Conservation (phyloP, 2,329 filamentous ascomycete species). For the Diplocarpon mali region DNA sequence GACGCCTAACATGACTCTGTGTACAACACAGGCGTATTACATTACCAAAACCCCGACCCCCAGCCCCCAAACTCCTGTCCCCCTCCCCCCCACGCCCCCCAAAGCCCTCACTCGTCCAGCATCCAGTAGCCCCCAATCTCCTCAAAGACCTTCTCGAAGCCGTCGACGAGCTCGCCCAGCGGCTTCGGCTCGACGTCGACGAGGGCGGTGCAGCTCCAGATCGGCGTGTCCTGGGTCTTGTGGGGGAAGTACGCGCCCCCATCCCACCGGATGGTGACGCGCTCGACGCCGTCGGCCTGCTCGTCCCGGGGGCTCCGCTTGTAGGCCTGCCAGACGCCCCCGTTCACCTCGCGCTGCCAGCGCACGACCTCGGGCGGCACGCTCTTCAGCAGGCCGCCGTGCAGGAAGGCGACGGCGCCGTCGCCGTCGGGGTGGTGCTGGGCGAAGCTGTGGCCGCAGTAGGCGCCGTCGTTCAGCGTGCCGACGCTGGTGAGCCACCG, state of each 20-base stretch:
- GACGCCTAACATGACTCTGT: too few relatives aligned
- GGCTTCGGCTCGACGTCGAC: neutral
- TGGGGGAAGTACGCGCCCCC: too few relatives aligned
- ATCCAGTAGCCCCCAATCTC: constrained; percentile 9
- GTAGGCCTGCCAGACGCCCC: constrained; percentile 6
- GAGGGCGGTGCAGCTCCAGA: too few relatives aligned
- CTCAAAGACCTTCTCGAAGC: constrained; percentile 5
- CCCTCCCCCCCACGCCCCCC: too few relatives aligned
- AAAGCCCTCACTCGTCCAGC: constrained; percentile 1
- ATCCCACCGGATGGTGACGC: neutral
- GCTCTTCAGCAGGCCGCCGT: constrained; percentile 7
- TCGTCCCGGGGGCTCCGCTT: constrained; percentile 5
- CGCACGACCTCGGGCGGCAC: constrained; percentile 4
- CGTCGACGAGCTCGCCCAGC: constrained; percentile 3
- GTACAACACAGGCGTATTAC: too few relatives aligned
- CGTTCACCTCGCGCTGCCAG: constrained; percentile 6
- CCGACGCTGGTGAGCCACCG: constrained; percentile 9
- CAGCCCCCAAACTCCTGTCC: too few relatives aligned
- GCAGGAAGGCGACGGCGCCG: constrained; percentile 3
- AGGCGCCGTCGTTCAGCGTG: neutral
- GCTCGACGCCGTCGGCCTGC: neutral
- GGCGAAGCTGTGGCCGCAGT: constrained; percentile 8
- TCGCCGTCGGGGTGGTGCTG: constrained; percentile 6
- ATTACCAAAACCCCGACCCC: too few relatives aligned
- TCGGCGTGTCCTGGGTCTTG: too few relatives aligned